Evolutionary conservation across 306 rosid species (phyloP).

Genomic region (Alnus glutinosa): DNA sequence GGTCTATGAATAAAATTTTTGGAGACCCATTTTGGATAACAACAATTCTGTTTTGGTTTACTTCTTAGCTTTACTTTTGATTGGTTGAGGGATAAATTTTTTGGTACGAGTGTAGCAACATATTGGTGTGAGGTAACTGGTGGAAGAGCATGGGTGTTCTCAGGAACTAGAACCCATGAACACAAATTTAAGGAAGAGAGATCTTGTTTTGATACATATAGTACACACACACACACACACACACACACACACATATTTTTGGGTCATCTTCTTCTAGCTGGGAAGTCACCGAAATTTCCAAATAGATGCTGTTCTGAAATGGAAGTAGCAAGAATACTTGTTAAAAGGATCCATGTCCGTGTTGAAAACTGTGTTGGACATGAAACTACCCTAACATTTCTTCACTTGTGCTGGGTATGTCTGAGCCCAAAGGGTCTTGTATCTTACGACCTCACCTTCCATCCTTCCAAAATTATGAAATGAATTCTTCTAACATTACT

Average conservation of each 20-base stretch:
- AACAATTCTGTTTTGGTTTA: too few species aligned
- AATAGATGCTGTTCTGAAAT: neutral
- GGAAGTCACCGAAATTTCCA: neutral
- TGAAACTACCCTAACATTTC: neutral
- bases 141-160: neutral
- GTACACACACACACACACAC: too few species aligned
- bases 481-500: neutral
- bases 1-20: neutral
- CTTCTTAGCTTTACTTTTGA: neutral
- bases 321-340: neutral
- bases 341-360: neutral
- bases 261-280: neutral
- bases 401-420: neutral
- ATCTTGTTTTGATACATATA: neutral
- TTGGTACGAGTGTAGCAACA: neutral
- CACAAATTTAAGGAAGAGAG: neutral
- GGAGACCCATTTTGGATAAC: neutral
- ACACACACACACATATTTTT: too few species aligned
- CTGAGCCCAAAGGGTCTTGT: neutral
- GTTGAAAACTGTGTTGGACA: neutral
- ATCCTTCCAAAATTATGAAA: neutral
- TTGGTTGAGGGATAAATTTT: neutral
- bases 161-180: neutral
- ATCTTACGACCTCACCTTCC: neutral
- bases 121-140: neutral